Percentiles rank a stretch among this genome's conserved stretches.
These are phyloP conservation scores for Kwoniella dendrophila DNA, from an alignment of 768 basidiomycete species.

Conservation along the genomic window DNA sequence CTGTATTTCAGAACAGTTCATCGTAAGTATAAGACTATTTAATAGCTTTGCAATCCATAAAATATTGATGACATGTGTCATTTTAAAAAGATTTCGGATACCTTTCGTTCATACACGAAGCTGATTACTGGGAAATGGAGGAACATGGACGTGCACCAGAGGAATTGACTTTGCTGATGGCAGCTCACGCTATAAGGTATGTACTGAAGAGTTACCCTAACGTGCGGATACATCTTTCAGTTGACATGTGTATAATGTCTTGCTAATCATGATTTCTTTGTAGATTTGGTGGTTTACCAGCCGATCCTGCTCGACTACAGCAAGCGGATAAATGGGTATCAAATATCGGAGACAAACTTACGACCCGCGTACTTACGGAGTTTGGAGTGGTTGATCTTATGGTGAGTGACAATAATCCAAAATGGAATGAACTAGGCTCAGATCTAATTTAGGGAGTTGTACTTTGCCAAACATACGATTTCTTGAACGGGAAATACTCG, in stretches of 20 bases:
- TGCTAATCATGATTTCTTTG: too few species aligned
- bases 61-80: too few species aligned
- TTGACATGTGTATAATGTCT: not conserved
- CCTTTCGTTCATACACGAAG: slow-evolving; percentile 32
- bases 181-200: slow-evolving; percentile 25
- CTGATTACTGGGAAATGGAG: slow-evolving; percentile 19
- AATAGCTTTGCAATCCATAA: too few species aligned
- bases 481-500: slow-evolving; percentile 14
- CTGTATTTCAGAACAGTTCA: slow-evolving; percentile 26
- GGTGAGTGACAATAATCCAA: slow-evolving; percentile 13
- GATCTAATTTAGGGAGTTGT: slow-evolving; percentile 16
- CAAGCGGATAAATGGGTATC: slow-evolving; percentile 10
- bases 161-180: slow-evolving; percentile 25
- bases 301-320: not conserved
- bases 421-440: not conserved
- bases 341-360: slow-evolving; percentile 7
- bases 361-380: slow-evolving; percentile 6
- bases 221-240: not conserved
- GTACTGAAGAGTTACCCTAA: too few species aligned
- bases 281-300: slow-evolving; percentile 6
- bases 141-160: slow-evolving; percentile 17
- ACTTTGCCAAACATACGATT: slow-evolving; percentile 22
- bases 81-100: slow-evolving; percentile 26
- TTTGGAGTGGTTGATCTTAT: slow-evolving; percentile 31
- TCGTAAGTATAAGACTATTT: slow-evolving; percentile 6